Conservation (phyloP, 2,329 filamentous ascomycete species). For the Venturia oleaginea region DNA sequence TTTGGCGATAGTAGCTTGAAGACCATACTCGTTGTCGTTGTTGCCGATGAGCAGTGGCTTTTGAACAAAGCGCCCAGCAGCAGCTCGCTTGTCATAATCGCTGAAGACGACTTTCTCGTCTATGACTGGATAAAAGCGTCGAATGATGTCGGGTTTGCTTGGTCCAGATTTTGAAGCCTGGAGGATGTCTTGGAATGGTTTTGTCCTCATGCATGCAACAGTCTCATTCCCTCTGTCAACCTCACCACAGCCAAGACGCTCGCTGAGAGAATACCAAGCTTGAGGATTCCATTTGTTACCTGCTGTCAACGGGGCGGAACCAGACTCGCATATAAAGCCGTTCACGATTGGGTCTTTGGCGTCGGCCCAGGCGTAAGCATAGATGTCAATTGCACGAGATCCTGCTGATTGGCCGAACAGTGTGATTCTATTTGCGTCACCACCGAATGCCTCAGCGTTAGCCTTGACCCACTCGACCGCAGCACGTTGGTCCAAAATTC, state of each 20-base stretch:
- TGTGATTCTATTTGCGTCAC: constrained; percentile 37
- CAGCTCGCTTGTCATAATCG: constrained; percentile 5
- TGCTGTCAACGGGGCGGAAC: constrained; percentile 14
- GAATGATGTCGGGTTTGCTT: neutral
- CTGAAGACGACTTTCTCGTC: constrained; percentile 12
- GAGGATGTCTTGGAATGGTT: constrained; percentile 18
- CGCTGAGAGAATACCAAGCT: constrained; percentile 5
- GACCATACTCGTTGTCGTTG: constrained; percentile 13
- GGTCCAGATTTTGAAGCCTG: constrained; percentile 17
- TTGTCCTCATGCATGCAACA: constrained; percentile 19
- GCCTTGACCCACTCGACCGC: constrained; percentile 44
- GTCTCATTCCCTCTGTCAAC: constrained; percentile 1
- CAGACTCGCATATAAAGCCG: constrained; percentile 12
- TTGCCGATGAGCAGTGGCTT: constrained; percentile 14
- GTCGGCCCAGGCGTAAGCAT: constrained; percentile 22
- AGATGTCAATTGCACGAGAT: constrained; percentile 23
- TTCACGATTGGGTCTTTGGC: constrained; percentile 27
- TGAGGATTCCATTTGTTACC: constrained; percentile 2
- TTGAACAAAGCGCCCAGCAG: constrained; percentile 4
- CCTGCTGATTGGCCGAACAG: constrained; percentile 44
- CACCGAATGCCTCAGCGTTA: constrained; percentile 44
- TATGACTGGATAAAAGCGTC: constrained; percentile 16
- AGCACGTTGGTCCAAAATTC: constrained; percentile 44
- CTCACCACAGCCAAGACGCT: constrained; percentile 10
- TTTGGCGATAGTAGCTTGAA: neutral